Evolutionary conservation across 2,329 filamentous ascomycete genomes (phyloP).

Genomic region (Ascochyta koolunga): DNA sequence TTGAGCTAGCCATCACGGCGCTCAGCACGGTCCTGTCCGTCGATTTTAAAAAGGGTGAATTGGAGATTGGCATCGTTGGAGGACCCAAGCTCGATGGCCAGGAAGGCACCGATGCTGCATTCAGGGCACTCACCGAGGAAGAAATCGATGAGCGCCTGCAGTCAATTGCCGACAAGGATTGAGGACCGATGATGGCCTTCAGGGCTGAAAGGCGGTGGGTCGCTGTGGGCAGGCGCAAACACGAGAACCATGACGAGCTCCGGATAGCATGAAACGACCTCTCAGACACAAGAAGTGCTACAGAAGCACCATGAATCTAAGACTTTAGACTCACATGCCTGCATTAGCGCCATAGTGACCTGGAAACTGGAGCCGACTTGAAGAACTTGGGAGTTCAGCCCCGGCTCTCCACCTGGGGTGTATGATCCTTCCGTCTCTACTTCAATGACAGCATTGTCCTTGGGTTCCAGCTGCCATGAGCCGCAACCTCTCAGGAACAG

Average conservation of each 20-base stretch:
- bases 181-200: conserved; percentile 47
- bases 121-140: conserved; percentile 91
- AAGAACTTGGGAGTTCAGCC: conserved; percentile 38
- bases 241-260: conserved; percentile 32
- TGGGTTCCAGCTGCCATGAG: conserved; percentile 41
- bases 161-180: conserved; percentile 98
- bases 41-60: conserved; percentile 99
- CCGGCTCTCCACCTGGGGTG: conserved; percentile 38
- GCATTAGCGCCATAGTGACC: conserved; percentile 43
- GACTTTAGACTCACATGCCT: conserved; percentile 41
- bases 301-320: conserved; percentile 37
- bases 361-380: conserved; percentile 26
- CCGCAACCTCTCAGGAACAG: conserved; percentile 29
- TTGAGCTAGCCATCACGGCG: conserved; percentile 94
- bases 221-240: conserved; percentile 31
- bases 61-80: conserved; percentile 97
- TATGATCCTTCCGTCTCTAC: conserved; percentile 39
- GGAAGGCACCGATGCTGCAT: conserved; percentile 78
- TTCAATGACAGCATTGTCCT: conserved; percentile 39
- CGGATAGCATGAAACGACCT: conserved; percentile 35
- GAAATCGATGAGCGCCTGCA: conserved; percentile 99
- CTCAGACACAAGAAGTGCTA: conserved; percentile 38
- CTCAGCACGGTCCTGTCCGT: conserved; percentile 96
- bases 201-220: conserved; percentile 30
- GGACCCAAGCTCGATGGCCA: conserved; percentile 82